These are phyloP conservation scores for Podospora tetraspora DNA, from an alignment of 495 filamentous ascomycete genomes.

Conservation along the genomic window DNA sequence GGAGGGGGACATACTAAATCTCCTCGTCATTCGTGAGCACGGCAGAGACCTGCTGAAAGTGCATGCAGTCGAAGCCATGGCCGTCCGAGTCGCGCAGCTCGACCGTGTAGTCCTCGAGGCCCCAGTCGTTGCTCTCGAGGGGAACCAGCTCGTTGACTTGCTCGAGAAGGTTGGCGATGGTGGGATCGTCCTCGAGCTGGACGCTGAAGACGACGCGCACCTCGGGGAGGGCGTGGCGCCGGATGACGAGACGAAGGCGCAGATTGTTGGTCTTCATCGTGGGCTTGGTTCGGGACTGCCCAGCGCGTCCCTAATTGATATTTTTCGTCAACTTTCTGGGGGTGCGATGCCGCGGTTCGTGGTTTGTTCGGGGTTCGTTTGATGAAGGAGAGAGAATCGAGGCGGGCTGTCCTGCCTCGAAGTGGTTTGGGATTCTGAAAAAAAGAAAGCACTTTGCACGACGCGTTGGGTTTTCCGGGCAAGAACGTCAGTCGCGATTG, in stretches of 20 bases:
- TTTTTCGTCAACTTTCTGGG: neutral
- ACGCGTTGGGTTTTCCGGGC: neutral
- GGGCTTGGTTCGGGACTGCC: slow-evolving; percentile 5
- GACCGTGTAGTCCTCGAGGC: slow-evolving; percentile 88
- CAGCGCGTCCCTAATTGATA: neutral
- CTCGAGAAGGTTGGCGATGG: slow-evolving; percentile 75
- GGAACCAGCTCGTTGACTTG: slow-evolving; percentile 79
- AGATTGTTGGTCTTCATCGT: slow-evolving; percentile 43
- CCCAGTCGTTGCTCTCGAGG: slow-evolving; percentile 78
- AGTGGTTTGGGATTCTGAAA: neutral
- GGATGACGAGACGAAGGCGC: slow-evolving; percentile 76
- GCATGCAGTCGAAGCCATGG: slow-evolving; percentile 77
- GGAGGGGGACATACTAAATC: slow-evolving; percentile 56
- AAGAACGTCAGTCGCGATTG: neutral
- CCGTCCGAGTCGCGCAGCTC: slow-evolving; percentile 55
- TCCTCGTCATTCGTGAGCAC: slow-evolving; percentile 80
- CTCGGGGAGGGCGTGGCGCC: slow-evolving; percentile 73
- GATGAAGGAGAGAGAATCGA: neutral
- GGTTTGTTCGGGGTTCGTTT: neutral
- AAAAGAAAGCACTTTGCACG: neutral
- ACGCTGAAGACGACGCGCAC: slow-evolving; percentile 70
- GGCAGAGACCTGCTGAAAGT: slow-evolving; percentile 68
- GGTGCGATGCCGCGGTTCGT: neutral
- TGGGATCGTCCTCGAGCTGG: slow-evolving; percentile 51
- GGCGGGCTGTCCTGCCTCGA: neutral